Percentiles rank a stretch among this genome's conserved stretches.
Evolutionary conservation across 2,329 filamentous ascomycete genomes (phyloP).

Genomic region (Trichoderma oligosporum): DNA sequence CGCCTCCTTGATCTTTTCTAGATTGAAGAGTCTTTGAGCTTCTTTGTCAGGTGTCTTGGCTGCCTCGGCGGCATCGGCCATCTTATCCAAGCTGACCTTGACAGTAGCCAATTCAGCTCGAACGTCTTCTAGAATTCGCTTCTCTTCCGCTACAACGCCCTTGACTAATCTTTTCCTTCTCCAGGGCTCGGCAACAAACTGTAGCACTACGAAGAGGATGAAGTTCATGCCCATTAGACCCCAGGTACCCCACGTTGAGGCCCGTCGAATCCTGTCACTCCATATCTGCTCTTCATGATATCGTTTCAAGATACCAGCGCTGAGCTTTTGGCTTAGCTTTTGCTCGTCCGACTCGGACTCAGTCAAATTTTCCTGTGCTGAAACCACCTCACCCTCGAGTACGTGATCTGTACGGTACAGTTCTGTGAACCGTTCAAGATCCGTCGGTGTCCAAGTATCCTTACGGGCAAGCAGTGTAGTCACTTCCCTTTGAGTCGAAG

Average conservation of each 20-base stretch:
- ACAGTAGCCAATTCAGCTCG: conserved; percentile 39
- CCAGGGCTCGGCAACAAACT: conserved; percentile 93
- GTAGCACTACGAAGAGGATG: conserved; percentile 76
- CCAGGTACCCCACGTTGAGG: conserved; percentile 98
- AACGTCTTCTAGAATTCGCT: conserved; percentile 51
- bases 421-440: conserved; percentile 90
- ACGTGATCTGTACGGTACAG: conserved; percentile 90
- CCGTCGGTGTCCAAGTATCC: conserved; percentile 79
- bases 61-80: conserved; percentile 23
- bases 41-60: not conserved
- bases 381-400: conserved; percentile 78
- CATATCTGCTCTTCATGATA: conserved; percentile 99
- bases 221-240: conserved; percentile 97
- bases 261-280: conserved; percentile 94
- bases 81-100: conserved; percentile 30
- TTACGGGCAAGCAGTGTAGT: conserved; percentile 91
- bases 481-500: conserved; percentile 90
- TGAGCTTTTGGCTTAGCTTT: conserved; percentile 69
- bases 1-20: not conserved
- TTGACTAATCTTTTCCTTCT: conserved; percentile 73
- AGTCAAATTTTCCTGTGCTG: conserved; percentile 67
- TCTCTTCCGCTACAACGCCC: conserved; percentile 77
- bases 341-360: conserved; percentile 77
- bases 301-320: conserved; percentile 77
- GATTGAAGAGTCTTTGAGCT: not conserved